Evolutionary conservation across 306 rosid species (phyloP).

Genomic region (Dicorynia guianensis): DNA sequence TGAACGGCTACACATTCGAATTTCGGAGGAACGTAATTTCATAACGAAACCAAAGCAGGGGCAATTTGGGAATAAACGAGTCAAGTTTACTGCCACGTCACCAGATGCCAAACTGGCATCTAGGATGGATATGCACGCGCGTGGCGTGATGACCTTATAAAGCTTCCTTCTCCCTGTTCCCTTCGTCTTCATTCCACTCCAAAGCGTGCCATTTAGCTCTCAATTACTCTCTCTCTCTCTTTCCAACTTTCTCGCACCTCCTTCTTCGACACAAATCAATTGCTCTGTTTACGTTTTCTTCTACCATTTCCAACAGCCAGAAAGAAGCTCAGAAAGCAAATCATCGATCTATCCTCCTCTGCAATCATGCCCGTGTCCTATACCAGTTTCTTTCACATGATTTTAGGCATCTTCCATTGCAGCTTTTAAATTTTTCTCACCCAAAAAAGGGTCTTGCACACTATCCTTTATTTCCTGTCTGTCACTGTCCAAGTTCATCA

Average conservation of each 20-base stretch:
- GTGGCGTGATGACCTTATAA: slow-evolving; percentile 51
- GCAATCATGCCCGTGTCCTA: slow-evolving; percentile 9
- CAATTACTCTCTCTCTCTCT: slow-evolving; percentile 41
- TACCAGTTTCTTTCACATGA: slow-evolving; percentile 22
- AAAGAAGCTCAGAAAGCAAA: slow-evolving; percentile 16
- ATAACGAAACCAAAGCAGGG: background rate
- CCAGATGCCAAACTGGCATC: slow-evolving; percentile 50
- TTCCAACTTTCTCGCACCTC: slow-evolving; percentile 44
- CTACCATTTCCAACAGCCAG: slow-evolving; percentile 37
- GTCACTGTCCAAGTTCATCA: slow-evolving; percentile 40
- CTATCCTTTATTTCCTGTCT: background rate
- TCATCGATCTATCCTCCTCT: background rate
- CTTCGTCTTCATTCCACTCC: slow-evolving; percentile 43
- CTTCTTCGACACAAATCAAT: slow-evolving; percentile 46
- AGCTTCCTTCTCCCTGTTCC: slow-evolving; percentile 41
- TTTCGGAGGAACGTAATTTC: slow-evolving; percentile 18
- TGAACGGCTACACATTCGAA: slow-evolving; percentile 60
- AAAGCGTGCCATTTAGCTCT: slow-evolving; percentile 64
- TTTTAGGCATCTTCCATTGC: slow-evolving; percentile 35
- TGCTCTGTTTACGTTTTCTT: slow-evolving; percentile 34
- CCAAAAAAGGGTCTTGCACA: slow-evolving; percentile 11
- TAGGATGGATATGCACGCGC: slow-evolving; percentile 58
- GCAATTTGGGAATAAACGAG: slow-evolving; percentile 24
- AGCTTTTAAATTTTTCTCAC: slow-evolving; percentile 38
- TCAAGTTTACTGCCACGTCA: slow-evolving; percentile 49